Percentiles rank a stretch among this genome's conserved stretches.
Evolutionary conservation across 495 filamentous ascomycete species (phyloP).

Genomic region (Penicillium diatomitis): DNA sequence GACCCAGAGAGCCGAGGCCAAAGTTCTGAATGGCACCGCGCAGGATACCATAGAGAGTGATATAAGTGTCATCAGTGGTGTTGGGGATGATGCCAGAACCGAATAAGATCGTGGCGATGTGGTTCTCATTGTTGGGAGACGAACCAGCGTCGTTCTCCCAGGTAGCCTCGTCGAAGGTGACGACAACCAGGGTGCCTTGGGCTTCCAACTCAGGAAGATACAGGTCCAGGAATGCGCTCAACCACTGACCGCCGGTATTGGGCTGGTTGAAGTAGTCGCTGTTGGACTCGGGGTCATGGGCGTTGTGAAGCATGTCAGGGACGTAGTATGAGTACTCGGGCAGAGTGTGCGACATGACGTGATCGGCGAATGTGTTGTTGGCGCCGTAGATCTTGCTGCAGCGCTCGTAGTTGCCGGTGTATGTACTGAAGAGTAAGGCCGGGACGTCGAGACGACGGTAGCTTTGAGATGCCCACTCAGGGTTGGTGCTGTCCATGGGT

Average conservation of each 20-base stretch:
- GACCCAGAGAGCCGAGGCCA: conserved; percentile 10
- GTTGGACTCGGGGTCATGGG: conserved; percentile 10
- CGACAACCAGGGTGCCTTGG: conserved; percentile 11
- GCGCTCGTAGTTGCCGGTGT: conserved; percentile 9
- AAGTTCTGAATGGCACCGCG: conserved; percentile 14
- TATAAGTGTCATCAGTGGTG: conserved; percentile 9
- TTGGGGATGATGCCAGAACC: conserved; percentile 9
- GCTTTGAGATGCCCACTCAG: conserved; percentile 2
- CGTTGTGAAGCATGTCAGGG: conserved; percentile 12
- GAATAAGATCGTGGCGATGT: conserved; percentile 9
- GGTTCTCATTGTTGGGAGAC: conserved; percentile 9
- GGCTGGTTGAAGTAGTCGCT: conserved; percentile 12
- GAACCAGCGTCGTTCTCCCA: conserved; percentile 7
- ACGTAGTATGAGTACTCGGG: conserved; percentile 13
- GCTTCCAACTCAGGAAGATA: conserved; percentile 7
- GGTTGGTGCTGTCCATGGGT: conserved; percentile 13
- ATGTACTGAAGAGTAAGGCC: conserved; percentile 8
- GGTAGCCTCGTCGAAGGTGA: conserved; percentile 14
- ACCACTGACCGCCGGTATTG: conserved; percentile 1
- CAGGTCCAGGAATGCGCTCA: conserved; percentile 11
- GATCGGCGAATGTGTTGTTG: conserved; percentile 6
- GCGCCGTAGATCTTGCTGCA: conserved; percentile 12
- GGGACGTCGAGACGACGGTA: conserved; percentile 14
- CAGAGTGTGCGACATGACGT: conserved; percentile 4
- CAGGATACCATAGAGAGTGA: conserved; percentile 10